Evolutionary conservation across 208 protist species (phyloP).

Genomic region (Endotrypanum monterogeii): DNA sequence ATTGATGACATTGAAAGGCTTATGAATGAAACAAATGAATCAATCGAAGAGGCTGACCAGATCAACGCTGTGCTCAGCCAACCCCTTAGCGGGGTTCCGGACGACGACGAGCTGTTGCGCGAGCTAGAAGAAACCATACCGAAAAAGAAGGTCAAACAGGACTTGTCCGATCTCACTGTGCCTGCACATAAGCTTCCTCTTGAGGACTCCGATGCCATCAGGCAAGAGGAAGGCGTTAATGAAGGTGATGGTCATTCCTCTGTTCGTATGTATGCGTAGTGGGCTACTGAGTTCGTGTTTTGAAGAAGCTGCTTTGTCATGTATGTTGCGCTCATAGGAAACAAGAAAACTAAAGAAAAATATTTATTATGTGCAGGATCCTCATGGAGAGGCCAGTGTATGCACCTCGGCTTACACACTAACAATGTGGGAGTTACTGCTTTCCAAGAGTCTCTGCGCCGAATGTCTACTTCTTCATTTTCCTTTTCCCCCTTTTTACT

Average conservation of each 20-base stretch:
- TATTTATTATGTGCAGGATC: neutral
- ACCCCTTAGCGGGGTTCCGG: conserved; percentile 37
- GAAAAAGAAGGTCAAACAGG: conserved; percentile 9
- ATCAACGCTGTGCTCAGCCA: conserved; percentile 70
- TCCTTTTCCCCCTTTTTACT: neutral
- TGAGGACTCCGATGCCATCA: neutral
- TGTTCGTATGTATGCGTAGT: conserved; percentile 26
- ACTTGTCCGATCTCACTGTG: conserved; percentile 32
- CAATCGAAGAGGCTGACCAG: conserved; percentile 65
- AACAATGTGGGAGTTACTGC: neutral
- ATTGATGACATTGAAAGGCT: conserved; percentile 81
- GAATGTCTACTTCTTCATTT: neutral
- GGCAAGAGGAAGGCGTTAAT: conserved; percentile 8
- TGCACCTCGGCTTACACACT: too few relatives aligned
- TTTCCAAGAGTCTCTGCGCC: neutral
- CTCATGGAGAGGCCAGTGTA: neutral
- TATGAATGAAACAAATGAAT: conserved; percentile 76
- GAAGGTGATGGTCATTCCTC: conserved; percentile 1
- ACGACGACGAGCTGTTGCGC: conserved; percentile 70
- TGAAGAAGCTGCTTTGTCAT: neutral
- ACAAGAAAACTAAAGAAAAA: neutral
- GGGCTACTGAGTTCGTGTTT: neutral
- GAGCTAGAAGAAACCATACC: conserved; percentile 39
- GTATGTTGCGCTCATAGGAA: neutral
- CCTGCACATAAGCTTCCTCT: conserved; percentile 27